Base-by-base conservation (phyloP, 352 stramenopile species). In the Halophytophthora polymorphica region DNA sequence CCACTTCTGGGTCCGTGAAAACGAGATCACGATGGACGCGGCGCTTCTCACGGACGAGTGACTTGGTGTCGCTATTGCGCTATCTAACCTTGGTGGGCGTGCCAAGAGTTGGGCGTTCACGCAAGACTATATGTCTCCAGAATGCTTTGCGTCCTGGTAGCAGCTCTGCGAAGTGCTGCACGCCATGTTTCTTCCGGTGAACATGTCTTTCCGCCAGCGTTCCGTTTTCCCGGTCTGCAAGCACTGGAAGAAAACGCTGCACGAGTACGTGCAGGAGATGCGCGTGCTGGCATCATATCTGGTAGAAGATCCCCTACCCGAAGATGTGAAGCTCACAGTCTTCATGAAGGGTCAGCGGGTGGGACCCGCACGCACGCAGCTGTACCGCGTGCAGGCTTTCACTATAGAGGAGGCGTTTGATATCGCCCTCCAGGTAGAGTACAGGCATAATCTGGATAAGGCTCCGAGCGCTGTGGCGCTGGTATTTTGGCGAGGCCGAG, bases 211-310 rank as follows among this genome's bases (percentile, higher is more conserved):
- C 48, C 51, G 51, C 8, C 55, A 60, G 41, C 54, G 54, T 1
- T 59, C 36, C 31, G 49, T 39, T n/a, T 73, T 66, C 31, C 59
- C 66, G 10, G 28, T 45, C 5, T 58, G 47, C 21, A 48, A 51
- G 8, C 58, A 69, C 57, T 48, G 52, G 17, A 53, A 60, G 17
- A 40, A 45, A 18, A 50, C 61, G 1, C 21, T 60, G 17, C 49
- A 54, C 40, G 31, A 29, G 2, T 60, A 39, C 19, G 49, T 59
- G 11, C 49, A 67, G 35, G 53, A 63, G 45, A 37, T 62, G 36
- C 48, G 58, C 21, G 29, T 42, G 12, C 37, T 42, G 12, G 19
- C 19, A 5, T 11, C 15, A 21, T 23, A 7, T 21, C 15, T 42
- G 37, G 37, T 21, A 17, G 37, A 8, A n/a, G 22, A 45, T 29